Evolutionary conservation across 2,329 filamentous ascomycete species (phyloP).

Genomic region (Aspergillus novofumigatus): DNA sequence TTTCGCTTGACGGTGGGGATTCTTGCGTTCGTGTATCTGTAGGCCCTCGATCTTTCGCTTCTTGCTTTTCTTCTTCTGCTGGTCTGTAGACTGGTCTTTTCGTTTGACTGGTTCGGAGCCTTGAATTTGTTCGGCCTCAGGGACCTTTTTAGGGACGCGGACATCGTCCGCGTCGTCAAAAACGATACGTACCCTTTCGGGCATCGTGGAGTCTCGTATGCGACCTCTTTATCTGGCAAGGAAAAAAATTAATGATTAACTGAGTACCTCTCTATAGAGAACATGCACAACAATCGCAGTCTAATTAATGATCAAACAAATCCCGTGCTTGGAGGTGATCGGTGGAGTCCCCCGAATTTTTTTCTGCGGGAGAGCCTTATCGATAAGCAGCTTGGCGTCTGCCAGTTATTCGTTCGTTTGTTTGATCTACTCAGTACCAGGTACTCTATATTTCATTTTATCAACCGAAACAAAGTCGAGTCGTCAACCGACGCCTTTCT

Average conservation of each 20-base stretch:
- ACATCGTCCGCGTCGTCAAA: slow-evolving; percentile 35
- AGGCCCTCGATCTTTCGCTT: slow-evolving; percentile 30
- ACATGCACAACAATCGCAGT: neutral
- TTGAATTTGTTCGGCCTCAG: neutral
- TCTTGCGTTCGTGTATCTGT: slow-evolving; percentile 3
- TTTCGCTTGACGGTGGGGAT: slow-evolving; percentile 7
- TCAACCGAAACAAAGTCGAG: no score
- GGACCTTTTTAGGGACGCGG: slow-evolving; percentile 8
- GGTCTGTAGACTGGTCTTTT: slow-evolving; percentile 5
- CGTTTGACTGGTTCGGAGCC: slow-evolving; percentile 7
- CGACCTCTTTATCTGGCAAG: neutral
- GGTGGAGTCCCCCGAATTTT: slow-evolving; percentile 19
- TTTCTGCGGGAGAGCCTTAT: slow-evolving; percentile 22
- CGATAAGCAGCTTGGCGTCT: slow-evolving; percentile 23
- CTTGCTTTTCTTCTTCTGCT: slow-evolving; percentile 26
- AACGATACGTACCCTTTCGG: slow-evolving; percentile 38
- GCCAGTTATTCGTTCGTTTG: neutral
- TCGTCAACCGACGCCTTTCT: neutral
- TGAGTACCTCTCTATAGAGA: neutral
- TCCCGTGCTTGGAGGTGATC: neutral
- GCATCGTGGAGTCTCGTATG: slow-evolving; percentile 29
- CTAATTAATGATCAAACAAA: neutral
- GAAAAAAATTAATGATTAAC: neutral
- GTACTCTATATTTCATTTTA: neutral
- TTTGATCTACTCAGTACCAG: neutral